These are phyloP conservation scores for Mortierella sp. DNA, from an alignment of 371 early-diverging fungal genomes.

Conservation along the genomic window DNA sequence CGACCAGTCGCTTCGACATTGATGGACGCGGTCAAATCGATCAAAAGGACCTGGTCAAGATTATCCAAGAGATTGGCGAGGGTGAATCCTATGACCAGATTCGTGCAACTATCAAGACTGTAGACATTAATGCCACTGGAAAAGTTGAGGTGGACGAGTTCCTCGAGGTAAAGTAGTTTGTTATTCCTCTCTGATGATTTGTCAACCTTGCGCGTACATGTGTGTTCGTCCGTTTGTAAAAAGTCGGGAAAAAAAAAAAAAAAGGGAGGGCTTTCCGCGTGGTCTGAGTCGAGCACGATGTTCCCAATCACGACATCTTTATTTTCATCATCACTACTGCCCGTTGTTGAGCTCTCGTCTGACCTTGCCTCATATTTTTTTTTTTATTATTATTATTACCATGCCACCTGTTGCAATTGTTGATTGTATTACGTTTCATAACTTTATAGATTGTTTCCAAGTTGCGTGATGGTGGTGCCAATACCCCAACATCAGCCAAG, in stretches of 20 bases:
- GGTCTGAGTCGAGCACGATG: slow-evolving; percentile 5
- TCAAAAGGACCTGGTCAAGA: slow-evolving; percentile 78
- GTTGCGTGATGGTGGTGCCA: slow-evolving; percentile 74
- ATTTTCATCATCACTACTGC: neutral
- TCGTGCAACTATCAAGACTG: slow-evolving; percentile 77
- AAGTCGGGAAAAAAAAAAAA: slow-evolving; percentile 6
- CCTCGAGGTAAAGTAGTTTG: slow-evolving; percentile 71
- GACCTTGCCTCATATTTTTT: slow-evolving; percentile 1
- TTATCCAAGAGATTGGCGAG: slow-evolving; percentile 78
- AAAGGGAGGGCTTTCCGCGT: slow-evolving; percentile 15
- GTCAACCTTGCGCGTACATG: neutral
- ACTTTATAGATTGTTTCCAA: slow-evolving; percentile 65
- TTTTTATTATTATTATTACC: slow-evolving; percentile 1
- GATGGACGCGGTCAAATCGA: slow-evolving; percentile 83
- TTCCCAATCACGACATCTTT: slow-evolving; percentile 6
- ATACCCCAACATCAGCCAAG: slow-evolving; percentile 73
- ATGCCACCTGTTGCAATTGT: neutral
- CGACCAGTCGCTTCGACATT: slow-evolving; percentile 73
- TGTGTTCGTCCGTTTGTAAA: neutral
- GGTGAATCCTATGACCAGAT: slow-evolving; percentile 83
- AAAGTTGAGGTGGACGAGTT: slow-evolving; percentile 88
- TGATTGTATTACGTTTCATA: neutral
- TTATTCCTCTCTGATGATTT: neutral
- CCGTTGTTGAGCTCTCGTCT: neutral
- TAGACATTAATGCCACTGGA: slow-evolving; percentile 78